These are phyloP conservation scores for Astrocystis sublimbata DNA, from an alignment of 495 filamentous ascomycete genomes.

Conservation along the genomic window DNA sequence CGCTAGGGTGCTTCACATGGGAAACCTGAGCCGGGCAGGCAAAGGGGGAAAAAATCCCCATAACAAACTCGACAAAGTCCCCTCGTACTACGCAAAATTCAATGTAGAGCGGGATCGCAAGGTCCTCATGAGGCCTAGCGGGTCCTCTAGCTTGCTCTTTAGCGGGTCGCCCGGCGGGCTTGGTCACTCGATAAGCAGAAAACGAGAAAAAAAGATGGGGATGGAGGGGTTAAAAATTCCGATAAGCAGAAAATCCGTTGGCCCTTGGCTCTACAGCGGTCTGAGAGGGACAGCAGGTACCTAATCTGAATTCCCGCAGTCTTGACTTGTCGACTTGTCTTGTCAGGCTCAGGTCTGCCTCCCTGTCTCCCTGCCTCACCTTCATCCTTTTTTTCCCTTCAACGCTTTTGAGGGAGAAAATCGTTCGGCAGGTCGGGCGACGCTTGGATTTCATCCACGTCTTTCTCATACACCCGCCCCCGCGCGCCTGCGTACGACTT, in stretches of 20 bases:
- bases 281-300: no score
- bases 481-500: not conserved
- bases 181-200: slow-evolving; percentile 14
- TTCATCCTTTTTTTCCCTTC: slow-evolving; percentile 9
- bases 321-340: not conserved
- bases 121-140: not conserved
- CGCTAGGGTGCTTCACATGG: no score
- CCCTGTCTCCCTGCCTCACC: no score
- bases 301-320: no score
- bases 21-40: no score
- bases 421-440: slow-evolving; percentile 2
- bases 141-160: not conserved
- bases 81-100: no score
- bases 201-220: slow-evolving; percentile 13
- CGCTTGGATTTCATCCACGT: not conserved
- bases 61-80: no score
- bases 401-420: not conserved
- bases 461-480: slow-evolving; percentile 5
- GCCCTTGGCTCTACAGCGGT: not conserved
- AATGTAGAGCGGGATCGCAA: no score
- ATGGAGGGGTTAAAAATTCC: slow-evolving; percentile 14
- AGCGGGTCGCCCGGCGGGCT: not conserved
- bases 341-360: slow-evolving; percentile 1
- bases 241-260: slow-evolving; percentile 14
- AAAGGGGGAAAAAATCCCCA: no score